Evolutionary conservation across 1,284 basidiomycete species (phyloP), one percentile per base, ranked within the genome.

Genomic region (Pascua sp.): DNA sequence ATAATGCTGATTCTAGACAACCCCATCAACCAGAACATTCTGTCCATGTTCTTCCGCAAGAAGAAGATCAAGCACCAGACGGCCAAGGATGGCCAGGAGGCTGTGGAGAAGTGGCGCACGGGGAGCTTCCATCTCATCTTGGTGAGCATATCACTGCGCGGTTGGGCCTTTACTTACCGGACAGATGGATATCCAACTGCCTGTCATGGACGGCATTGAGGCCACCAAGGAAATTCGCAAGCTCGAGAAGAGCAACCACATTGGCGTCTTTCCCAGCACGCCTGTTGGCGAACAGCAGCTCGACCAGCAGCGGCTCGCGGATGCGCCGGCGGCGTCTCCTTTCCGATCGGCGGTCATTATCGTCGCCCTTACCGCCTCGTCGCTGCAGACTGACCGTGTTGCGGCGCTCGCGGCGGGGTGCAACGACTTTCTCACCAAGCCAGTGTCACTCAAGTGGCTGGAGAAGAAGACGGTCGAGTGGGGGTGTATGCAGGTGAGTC

Each of bases 181-280:
- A 7, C 67, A 96, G 91, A 99, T 99, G 96, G 96, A 99, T 78
- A 98, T 99, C 60, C 95, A 98, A 79, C 90, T 99, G 83, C 96
- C 96, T 8, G 88, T 98, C 65, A 97, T 98, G 90, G 91, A 96
- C 75, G 96, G 96, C 32, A 97, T 98, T 50, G 86, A 91, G 71
- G 96, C 96, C 3, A 98, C 96, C 0, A 94, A 93, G 69, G 91
- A 95, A 74, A 99, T 99, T 57, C 84, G 96, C 49, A 84, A 86
- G 61, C 78, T 95, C 50, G 95, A 98, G 76, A 85, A 86, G 63
- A 65, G 76, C 44, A 78, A 78, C 68, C 87, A 87, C 56, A 80
- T 85, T 41, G 85, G 85, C 44, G 86, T 87, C 7, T 90, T 86
- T 72, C 87, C 86, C 8, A 80, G 83, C 5, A 82, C 81, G 1